These are phyloP conservation scores for Paraleonurus japonicus DNA, from an alignment of 257 asterid genomes.

Conservation along the genomic window DNA sequence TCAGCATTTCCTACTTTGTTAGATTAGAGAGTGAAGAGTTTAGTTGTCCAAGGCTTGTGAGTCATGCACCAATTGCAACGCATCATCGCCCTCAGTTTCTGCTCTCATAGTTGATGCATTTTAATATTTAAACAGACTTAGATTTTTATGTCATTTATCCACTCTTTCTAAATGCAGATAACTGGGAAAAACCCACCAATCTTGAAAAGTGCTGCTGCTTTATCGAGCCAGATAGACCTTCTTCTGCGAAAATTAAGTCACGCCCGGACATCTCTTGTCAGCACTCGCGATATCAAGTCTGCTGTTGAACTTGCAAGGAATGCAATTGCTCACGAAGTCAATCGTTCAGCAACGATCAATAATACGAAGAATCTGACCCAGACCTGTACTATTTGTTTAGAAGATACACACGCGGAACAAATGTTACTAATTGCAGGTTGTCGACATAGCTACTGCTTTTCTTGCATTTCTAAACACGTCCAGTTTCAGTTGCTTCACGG, in stretches of 20 bases:
- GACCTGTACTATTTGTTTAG: constrained; percentile 56
- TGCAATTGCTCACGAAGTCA: constrained; percentile 33
- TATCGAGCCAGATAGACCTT: constrained; percentile 40
- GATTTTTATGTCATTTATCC: neutral
- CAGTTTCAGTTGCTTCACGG: constrained; percentile 53
- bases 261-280: constrained; percentile 25
- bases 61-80: neutral
- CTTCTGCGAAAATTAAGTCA: constrained; percentile 34
- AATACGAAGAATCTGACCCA: constrained; percentile 26
- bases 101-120: constrained; percentile 9
- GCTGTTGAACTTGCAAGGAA: constrained; percentile 44
- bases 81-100: neutral
- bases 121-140: neutral
- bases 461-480: constrained; percentile 50
- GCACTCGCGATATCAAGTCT: constrained; percentile 22
- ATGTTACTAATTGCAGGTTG: constrained; percentile 48
- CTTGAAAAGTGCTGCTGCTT: constrained; percentile 23
- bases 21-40: neutral
- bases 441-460: constrained; percentile 49
- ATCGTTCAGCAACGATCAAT: constrained; percentile 16
- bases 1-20: neutral
- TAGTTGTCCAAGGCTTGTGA: too few relatives aligned
- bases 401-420: constrained; percentile 33
- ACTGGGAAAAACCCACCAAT: constrained; percentile 32
- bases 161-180: constrained; percentile 40